Base-by-base conservation (phyloP, 768 basidiomycete species). In the Collybia mongolica region DNA sequence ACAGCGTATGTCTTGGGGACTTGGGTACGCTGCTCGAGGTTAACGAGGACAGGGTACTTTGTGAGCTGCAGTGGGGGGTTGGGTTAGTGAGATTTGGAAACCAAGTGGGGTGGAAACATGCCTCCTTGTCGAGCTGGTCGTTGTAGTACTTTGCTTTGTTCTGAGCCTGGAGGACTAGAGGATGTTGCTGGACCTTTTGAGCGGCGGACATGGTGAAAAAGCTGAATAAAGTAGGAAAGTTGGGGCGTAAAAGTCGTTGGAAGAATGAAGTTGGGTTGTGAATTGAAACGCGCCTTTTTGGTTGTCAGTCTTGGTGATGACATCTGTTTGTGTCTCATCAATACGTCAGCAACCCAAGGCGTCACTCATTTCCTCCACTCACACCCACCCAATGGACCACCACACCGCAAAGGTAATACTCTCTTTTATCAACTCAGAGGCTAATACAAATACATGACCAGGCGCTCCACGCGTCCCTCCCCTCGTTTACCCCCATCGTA, bases 91-190 rank as follows among this genome's bases (percentile, higher is more conserved):
- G 23, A 32, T 32, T 32, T 26, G 47, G 38, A 20, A 43, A 44
- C 28, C 6, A 19, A 22, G 52, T 9, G 23, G 41, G 43, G 46
- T 45, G 44, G 36, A 17, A 8, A 73, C 82, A 35, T 39, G 93
- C 95, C 88, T 98, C 95, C 70, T 97, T 97, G 78, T 98, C 96
- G 64, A 98, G 88, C 77, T 95, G 90, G 70, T 66, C 73, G 63
- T 92, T 71, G 67, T 97, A 92, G 73, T 87, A 82, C 60, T 77
- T 76, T 54, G 84, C 89, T 77, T 88, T 90, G 67, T 82, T 85
- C 72, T 89, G 85, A 20, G 83, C 92, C 72, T 95, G 90, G 60
- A 89, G 59, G 74, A 87, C 84, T 61, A 85, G 76, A 26, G 94
- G 93, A 75, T 96, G 94, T 65, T 89, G 86, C 72, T 93, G 86